Evolutionary conservation across 1,284 basidiomycete species (phyloP).

Genomic region (Trichosporon sp.): DNA sequence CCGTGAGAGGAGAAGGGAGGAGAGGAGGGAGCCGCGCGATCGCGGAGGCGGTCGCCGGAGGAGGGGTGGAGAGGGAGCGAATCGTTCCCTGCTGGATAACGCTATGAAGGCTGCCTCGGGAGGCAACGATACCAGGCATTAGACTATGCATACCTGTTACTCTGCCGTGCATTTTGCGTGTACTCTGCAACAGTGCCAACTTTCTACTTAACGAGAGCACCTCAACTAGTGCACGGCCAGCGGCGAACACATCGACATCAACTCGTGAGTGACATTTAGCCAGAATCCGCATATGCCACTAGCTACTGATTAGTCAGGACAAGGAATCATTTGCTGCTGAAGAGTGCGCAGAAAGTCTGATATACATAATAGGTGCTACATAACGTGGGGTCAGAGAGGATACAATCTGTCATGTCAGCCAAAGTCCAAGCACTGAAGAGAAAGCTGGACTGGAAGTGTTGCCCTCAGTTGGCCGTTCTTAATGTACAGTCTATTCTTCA

Average conservation of each 20-base stretch:
- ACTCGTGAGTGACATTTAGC: too few species aligned
- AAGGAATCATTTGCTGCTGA: background rate
- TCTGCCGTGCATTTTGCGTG: background rate
- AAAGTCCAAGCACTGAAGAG: background rate
- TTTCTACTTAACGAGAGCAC: too few species aligned
- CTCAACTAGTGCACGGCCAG: too few species aligned
- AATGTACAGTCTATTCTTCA: slow-evolving; percentile 18
- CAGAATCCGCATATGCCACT: too few species aligned
- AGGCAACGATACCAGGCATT: slow-evolving; percentile 14
- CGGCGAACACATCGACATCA: too few species aligned
- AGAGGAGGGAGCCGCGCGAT: slow-evolving; percentile 10
- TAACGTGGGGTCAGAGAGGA: too few species aligned
- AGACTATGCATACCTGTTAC: slow-evolving; percentile 20
- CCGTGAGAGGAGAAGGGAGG: slow-evolving; percentile 12
- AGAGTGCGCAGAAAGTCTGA: background rate
- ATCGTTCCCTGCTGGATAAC: background rate
- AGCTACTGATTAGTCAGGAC: background rate
- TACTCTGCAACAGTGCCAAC: too few species aligned
- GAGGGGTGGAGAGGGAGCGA: background rate
- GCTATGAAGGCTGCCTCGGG: slow-evolving; percentile 8
- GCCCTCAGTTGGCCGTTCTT: slow-evolving; percentile 20
- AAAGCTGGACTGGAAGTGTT: slow-evolving; percentile 1
- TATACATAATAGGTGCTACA: background rate
- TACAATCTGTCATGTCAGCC: slow-evolving; percentile 13
- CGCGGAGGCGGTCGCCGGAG: slow-evolving; percentile 21